These are phyloP conservation scores for Rubia occidens DNA, from an alignment of 305 asterid species.

Conservation along the genomic window DNA sequence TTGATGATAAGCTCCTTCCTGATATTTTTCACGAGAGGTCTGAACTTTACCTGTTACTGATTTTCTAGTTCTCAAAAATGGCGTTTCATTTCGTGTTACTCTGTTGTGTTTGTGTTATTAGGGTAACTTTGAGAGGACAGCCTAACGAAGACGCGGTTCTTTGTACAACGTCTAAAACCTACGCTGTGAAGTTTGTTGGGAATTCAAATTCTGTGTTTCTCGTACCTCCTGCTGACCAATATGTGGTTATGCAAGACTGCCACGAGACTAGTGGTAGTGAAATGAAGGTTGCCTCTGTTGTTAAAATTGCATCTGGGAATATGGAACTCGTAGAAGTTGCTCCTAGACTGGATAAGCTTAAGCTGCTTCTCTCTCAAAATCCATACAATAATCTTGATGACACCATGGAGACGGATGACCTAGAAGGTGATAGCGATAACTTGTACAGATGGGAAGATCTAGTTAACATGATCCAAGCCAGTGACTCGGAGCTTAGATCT, in stretches of 20 bases:
- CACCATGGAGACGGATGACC: constrained; percentile 43
- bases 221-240: constrained; percentile 54
- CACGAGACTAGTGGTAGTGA: constrained; percentile 26
- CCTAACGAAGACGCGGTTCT: constrained; percentile 91
- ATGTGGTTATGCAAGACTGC: constrained; percentile 19
- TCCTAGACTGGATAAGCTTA: constrained; percentile 75
- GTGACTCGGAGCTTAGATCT: constrained; percentile 57
- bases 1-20: constrained; percentile 70
- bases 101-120: constrained; percentile 11
- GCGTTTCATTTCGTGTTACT: background rate
- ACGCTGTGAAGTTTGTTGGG: constrained; percentile 80
- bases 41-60: background rate
- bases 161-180: constrained; percentile 73
- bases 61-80: background rate
- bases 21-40: constrained; percentile 67
- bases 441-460: constrained; percentile 75
- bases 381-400: constrained; percentile 50
- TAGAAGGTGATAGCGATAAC: constrained; percentile 30
- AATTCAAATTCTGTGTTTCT: constrained; percentile 80
- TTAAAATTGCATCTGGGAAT: constrained; percentile 66
- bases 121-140: constrained; percentile 78
- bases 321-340: constrained; percentile 85
- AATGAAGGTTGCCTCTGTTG: constrained; percentile 42
- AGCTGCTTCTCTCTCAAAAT: constrained; percentile 57
- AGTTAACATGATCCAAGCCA: constrained; percentile 60